phyloP scores from a whole-genome alignment of 1,284 basidiomycete species.

The Microstroma glucosiphilum region DNA sequence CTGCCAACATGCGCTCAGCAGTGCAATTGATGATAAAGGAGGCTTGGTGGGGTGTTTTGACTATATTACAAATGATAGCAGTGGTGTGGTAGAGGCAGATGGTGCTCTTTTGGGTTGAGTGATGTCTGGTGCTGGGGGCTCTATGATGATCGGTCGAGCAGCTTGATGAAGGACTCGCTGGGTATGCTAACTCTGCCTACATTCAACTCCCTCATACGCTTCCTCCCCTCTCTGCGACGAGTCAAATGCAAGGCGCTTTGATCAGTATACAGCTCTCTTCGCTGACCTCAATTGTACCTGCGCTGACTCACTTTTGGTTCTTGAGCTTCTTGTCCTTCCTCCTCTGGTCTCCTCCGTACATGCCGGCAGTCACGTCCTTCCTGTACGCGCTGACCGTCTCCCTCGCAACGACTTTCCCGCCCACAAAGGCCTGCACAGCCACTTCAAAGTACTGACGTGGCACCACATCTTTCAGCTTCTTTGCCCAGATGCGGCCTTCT shows the following conservation, averaged over 20 bases:
- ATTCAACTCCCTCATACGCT: constrained; percentile 39
- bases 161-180: constrained; percentile 22
- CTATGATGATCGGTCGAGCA: constrained; percentile 18
- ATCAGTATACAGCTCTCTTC: constrained; percentile 31
- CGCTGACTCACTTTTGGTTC: constrained; percentile 16
- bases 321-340: constrained; percentile 8
- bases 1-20: too few species aligned
- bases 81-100: too few species aligned
- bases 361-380: constrained; percentile 84
- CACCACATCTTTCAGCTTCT: constrained; percentile 53
- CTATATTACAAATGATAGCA: too few species aligned
- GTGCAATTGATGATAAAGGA: too few species aligned
- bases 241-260: not conserved
- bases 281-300: constrained; percentile 40
- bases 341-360: constrained; percentile 70
- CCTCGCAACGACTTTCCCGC: constrained; percentile 77
- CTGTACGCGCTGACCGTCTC: constrained; percentile 58
- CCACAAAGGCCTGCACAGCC: constrained; percentile 58
- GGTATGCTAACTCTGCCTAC: constrained; percentile 45
- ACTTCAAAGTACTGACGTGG: constrained; percentile 90
- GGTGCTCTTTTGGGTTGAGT: not conserved
- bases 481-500: constrained; percentile 33
- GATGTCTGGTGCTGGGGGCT: not conserved
- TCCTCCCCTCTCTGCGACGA: constrained; percentile 33
- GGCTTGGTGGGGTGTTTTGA: too few species aligned